A percentile compares a stretch with the other conserved stretches of the same genome.
These are phyloP conservation scores for Acanthamoeba royreba DNA, from an alignment of 208 protist genomes.

Conservation along the genomic window DNA sequence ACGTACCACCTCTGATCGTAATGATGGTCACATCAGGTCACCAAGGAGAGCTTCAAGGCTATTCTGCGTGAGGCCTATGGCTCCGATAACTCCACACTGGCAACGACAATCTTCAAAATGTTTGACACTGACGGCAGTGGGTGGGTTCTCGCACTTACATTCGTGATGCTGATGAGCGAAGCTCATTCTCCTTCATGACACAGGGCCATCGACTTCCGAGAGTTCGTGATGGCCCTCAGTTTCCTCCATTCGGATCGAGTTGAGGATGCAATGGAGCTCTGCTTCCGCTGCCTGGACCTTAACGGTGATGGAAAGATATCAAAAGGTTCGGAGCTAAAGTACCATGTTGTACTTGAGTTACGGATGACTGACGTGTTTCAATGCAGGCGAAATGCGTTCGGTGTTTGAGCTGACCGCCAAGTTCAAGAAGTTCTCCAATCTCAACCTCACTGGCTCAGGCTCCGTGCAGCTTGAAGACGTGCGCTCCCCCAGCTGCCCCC, in stretches of 20 bases:
- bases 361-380: no score
- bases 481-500: no score
- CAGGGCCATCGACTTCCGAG: conserved; percentile 8
- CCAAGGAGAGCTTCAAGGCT: neutral
- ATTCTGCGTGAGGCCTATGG: neutral
- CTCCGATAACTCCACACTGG: neutral
- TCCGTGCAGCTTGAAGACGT: no score
- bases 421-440: neutral
- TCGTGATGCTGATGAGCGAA: no score
- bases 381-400: neutral
- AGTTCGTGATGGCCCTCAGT: conserved; percentile 25
- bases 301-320: neutral
- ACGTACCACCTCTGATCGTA: neutral
- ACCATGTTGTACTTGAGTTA: neutral
- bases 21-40: neutral
- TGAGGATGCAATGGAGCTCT: neutral
- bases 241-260: neutral
- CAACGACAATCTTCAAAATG: neutral
- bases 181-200: neutral
- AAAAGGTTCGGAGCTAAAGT: neutral
- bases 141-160: no score
- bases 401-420: neutral
- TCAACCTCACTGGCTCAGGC: neutral
- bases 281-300: conserved; percentile 2
- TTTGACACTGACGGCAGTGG: conserved; percentile 26